Percentiles rank a stretch among this genome's conserved stretches.
These are phyloP conservation scores for Neocatenulostroma microsporum DNA, from an alignment of 2,329 filamentous ascomycete genomes.

Conservation along the genomic window DNA sequence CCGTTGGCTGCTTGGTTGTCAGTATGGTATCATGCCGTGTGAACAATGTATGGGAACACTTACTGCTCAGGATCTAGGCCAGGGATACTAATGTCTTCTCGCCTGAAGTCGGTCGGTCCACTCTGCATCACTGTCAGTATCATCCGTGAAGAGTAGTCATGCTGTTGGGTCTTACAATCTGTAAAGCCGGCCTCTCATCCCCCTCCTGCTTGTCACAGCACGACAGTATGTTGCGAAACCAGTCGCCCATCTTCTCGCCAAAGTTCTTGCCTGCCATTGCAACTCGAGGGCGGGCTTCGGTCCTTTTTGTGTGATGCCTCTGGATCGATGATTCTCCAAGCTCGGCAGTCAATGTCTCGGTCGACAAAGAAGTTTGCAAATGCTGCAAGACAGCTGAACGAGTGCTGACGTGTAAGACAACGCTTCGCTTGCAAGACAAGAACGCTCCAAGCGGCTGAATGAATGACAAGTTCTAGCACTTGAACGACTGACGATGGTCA, in stretches of 20 bases:
- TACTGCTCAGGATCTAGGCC: slow-evolving; percentile 25
- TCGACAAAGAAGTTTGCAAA: neutral
- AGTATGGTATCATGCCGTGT: neutral
- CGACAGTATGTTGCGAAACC: slow-evolving; percentile 16
- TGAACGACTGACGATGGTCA: slow-evolving; percentile 3
- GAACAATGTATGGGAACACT: too few species aligned
- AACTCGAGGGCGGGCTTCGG: too few species aligned
- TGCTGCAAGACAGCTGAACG: too few species aligned
- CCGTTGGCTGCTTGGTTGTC: slow-evolving; percentile 14
- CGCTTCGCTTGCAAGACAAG: too few species aligned
- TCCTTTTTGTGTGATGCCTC: slow-evolving; percentile 1
- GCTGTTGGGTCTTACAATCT: slow-evolving; percentile 17
- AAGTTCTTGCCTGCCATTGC: slow-evolving; percentile 10
- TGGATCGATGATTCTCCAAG: too few species aligned
- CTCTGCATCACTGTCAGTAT: slow-evolving; percentile 17
- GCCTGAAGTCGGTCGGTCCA: slow-evolving; percentile 26
- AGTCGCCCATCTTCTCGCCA: slow-evolving; percentile 14
- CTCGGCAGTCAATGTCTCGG: too few species aligned
- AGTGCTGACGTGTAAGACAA: neutral
- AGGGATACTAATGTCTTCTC: slow-evolving; percentile 26
- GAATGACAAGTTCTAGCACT: neutral
- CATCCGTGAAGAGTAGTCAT: neutral
- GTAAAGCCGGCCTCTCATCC: slow-evolving; percentile 15
- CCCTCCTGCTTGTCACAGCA: slow-evolving; percentile 18
- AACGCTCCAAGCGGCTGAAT: neutral